phyloP scores from a whole-genome alignment of 2,329 filamentous ascomycete genomes.

The Hortaea sp. region DNA sequence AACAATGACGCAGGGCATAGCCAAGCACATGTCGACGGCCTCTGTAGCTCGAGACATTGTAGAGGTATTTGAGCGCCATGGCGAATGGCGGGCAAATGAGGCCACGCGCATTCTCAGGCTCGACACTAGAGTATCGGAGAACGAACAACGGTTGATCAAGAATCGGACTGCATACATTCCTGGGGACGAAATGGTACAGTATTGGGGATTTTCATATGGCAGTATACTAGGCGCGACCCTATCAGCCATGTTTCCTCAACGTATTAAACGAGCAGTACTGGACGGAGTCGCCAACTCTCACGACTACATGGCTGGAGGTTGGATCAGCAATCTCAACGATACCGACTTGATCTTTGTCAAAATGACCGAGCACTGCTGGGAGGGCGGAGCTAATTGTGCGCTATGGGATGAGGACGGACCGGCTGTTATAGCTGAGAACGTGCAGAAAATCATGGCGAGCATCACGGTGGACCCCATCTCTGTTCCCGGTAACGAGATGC shows the following conservation, averaged over 20 bases:
- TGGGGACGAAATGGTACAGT: constrained; percentile 23
- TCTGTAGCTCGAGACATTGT: constrained; percentile 40
- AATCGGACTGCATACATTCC: constrained; percentile 15
- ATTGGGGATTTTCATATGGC: constrained; percentile 36
- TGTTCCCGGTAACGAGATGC: constrained; percentile 28
- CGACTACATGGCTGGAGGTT: constrained; percentile 41
- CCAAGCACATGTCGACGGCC: constrained; percentile 34
- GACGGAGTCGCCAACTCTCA: constrained; percentile 32
- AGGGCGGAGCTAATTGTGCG: constrained; percentile 38
- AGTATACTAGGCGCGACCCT: constrained; percentile 38
- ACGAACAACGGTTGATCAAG: constrained; percentile 2
- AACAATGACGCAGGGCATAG: constrained; percentile 17
- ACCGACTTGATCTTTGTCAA: constrained; percentile 44
- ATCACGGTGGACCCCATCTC: constrained; percentile 34
- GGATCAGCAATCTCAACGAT: constrained; percentile 42
- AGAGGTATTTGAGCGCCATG: constrained; percentile 35
- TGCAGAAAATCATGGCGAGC: constrained; percentile 30
- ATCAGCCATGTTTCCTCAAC: constrained; percentile 34
- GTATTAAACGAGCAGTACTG: constrained; percentile 32
- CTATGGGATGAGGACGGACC: constrained; percentile 27
- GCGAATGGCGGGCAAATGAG: constrained; percentile 20
- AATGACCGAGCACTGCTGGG: constrained; percentile 46
- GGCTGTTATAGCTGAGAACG: constrained; percentile 26
- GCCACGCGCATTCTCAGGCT: constrained; percentile 10
- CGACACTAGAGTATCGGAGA: neutral